A percentile compares a stretch with the other conserved stretches of the same genome.
These are phyloP conservation scores for Fusarium domesticum DNA, from an alignment of 2,329 filamentous ascomycete genomes.

Conservation along the genomic window DNA sequence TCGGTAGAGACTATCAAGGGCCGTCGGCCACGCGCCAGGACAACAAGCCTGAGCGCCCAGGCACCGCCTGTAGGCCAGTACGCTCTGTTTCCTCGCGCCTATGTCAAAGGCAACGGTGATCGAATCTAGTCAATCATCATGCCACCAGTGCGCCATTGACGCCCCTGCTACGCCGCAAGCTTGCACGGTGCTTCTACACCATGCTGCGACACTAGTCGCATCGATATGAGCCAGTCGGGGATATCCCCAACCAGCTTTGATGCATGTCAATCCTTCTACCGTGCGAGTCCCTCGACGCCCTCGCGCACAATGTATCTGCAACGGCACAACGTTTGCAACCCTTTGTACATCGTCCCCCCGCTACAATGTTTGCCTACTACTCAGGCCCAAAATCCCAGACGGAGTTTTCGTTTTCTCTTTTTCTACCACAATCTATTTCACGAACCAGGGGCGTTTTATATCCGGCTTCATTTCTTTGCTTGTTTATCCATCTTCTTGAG, in stretches of 20 bases:
- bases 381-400: not conserved
- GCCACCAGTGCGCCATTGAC: not conserved
- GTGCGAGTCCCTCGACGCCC: too few species aligned
- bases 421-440: slow-evolving; percentile 3
- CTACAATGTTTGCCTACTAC: not conserved
- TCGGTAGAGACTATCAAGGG: slow-evolving; percentile 31
- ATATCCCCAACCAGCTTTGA: not conserved
- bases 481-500: slow-evolving; percentile 1
- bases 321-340: not conserved
- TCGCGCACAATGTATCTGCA: not conserved
- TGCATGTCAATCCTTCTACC: not conserved
- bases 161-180: not conserved
- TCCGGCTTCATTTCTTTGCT: slow-evolving; percentile 11
- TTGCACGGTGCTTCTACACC: not conserved
- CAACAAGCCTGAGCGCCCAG: slow-evolving; percentile 44
- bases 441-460: too few species aligned
- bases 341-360: not conserved
- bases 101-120: slow-evolving; percentile 32
- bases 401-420: not conserved
- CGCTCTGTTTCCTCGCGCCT: slow-evolving; percentile 43
- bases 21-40: slow-evolving; percentile 43
- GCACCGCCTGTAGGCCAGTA: slow-evolving; percentile 46
- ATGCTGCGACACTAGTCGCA: not conserved
- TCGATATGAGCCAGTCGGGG: not conserved
- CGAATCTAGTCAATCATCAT: slow-evolving; percentile 27